Conservation (phyloP, 2,329 filamentous ascomycete species). For the Fusarium mangiferae region DNA sequence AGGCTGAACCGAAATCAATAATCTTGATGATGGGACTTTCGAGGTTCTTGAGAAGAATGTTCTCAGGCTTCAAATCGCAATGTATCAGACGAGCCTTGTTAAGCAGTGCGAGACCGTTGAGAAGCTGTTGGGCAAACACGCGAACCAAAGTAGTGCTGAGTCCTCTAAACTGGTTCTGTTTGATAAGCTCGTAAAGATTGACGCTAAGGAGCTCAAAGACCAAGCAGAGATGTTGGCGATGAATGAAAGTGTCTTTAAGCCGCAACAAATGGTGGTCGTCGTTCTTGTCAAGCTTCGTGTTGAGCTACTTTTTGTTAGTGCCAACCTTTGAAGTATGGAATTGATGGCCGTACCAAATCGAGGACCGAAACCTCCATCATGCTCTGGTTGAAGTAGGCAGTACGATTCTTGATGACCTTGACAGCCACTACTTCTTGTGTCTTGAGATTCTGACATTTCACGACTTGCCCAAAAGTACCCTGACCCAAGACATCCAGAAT, state of each 20-base stretch:
- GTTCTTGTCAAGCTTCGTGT: slow-evolving; percentile 99
- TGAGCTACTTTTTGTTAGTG: slow-evolving; percentile 70
- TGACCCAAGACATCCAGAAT: slow-evolving; percentile 97
- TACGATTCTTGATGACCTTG: slow-evolving; percentile 99
- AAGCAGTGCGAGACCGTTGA: slow-evolving; percentile 90
- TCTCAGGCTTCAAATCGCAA: slow-evolving; percentile 97
- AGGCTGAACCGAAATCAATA: slow-evolving; percentile 98
- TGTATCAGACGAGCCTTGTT: slow-evolving; percentile 98
- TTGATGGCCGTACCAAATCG: slow-evolving; percentile 73
- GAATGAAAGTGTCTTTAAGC: slow-evolving; percentile 97
- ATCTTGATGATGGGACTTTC: slow-evolving; percentile 99
- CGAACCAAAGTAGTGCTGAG: slow-evolving; percentile 96
- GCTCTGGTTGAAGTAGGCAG: slow-evolving; percentile 99
- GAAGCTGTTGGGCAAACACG: slow-evolving; percentile 95
- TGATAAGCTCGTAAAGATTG: slow-evolving; percentile 98
- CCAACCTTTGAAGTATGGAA: background rate
- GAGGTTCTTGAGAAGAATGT: slow-evolving; percentile 96
- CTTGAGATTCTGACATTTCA: slow-evolving; percentile 98
- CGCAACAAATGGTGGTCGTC: slow-evolving; percentile 96
- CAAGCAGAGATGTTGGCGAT: slow-evolving; percentile 94
- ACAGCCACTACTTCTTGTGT: slow-evolving; percentile 98
- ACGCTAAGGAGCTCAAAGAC: slow-evolving; percentile 97
- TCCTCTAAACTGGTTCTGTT: slow-evolving; percentile 98
- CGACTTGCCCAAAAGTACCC: slow-evolving; percentile 97
- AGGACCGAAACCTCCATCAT: slow-evolving; percentile 99